Evolutionary conservation across 75 land plant genomes (phyloP).

Genomic region (Cryptomeria japonica): DNA sequence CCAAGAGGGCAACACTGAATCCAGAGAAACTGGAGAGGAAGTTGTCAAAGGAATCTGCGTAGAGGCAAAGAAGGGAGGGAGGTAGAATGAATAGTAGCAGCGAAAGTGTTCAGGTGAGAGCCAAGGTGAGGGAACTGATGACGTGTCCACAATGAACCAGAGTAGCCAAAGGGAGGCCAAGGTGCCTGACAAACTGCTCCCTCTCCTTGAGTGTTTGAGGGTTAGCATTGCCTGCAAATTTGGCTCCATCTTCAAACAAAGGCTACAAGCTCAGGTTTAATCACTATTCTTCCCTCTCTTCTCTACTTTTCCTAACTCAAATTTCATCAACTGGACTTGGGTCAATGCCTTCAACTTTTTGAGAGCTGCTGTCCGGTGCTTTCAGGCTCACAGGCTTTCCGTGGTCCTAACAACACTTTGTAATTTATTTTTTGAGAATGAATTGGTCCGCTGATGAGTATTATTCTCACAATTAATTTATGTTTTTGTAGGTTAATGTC

Average conservation of each 20-base stretch:
- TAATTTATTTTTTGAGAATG: neutral
- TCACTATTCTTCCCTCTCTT: neutral
- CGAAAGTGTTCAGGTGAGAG: slow-evolving; percentile 24
- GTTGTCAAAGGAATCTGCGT: too few species aligned
- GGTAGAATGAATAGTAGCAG: neutral
- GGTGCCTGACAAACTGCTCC: slow-evolving; percentile 28
- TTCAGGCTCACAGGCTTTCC: too few species aligned
- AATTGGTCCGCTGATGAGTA: neutral
- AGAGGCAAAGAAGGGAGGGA: too few species aligned
- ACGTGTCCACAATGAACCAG: slow-evolving; percentile 42
- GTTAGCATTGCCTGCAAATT: slow-evolving; percentile 35
- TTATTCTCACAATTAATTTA: neutral
- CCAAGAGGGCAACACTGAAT: slow-evolving; percentile 15
- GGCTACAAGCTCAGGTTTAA: slow-evolving; percentile 53
- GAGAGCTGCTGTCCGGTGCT: too few species aligned
- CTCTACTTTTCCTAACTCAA: neutral
- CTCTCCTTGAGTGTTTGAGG: slow-evolving; percentile 45
- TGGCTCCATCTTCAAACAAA: slow-evolving; percentile 61
- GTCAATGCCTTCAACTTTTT: too few species aligned
- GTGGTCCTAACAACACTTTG: too few species aligned
- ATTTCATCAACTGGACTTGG: neutral
- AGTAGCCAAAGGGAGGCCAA: slow-evolving; percentile 23
- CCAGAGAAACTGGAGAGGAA: slow-evolving; percentile 6
- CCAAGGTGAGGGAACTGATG: slow-evolving; percentile 40
- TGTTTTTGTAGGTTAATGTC: slow-evolving; percentile 30